Percentiles rank a stretch among this genome's conserved stretches.
Evolutionary conservation across 1,284 basidiomycete genomes (phyloP).

Genomic region (Polyporus tsugae): DNA sequence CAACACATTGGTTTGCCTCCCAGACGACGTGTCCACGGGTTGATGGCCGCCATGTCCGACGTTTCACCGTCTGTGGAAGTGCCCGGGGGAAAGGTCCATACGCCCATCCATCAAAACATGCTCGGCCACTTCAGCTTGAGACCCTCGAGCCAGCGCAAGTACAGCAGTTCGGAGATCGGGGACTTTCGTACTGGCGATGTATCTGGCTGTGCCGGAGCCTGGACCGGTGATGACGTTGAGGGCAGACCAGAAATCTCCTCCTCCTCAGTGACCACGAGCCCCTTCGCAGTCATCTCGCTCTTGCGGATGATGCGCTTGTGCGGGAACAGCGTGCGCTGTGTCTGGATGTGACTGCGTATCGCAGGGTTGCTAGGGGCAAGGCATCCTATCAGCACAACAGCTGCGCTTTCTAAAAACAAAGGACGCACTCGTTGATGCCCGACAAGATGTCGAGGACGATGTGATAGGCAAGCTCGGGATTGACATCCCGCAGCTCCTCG

Average conservation of each 20-base stretch:
- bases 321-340: conserved; percentile 74
- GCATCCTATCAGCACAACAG: conserved; percentile 22
- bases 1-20: neutral
- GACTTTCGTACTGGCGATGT: conserved; percentile 62
- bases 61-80: neutral
- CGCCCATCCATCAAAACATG: conserved; percentile 53
- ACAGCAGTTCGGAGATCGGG: conserved; percentile 93
- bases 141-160: conserved; percentile 95
- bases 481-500: conserved; percentile 80
- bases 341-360: conserved; percentile 83
- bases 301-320: conserved; percentile 80
- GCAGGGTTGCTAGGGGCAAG: conserved; percentile 62
- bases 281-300: conserved; percentile 84
- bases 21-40: neutral
- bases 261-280: conserved; percentile 80
- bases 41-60: neutral
- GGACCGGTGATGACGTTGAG: conserved; percentile 41
- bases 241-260: conserved; percentile 69
- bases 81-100: neutral
- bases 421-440: conserved; percentile 87
- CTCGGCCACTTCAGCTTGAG: conserved; percentile 89
- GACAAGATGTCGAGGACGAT: conserved; percentile 89
- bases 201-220: conserved; percentile 35
- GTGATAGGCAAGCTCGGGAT: conserved; percentile 86
- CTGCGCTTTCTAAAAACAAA: conserved; percentile 2